Evolutionary conservation across 1,284 basidiomycete species (phyloP).

Genomic region (Sanghuangporus baumii): DNA sequence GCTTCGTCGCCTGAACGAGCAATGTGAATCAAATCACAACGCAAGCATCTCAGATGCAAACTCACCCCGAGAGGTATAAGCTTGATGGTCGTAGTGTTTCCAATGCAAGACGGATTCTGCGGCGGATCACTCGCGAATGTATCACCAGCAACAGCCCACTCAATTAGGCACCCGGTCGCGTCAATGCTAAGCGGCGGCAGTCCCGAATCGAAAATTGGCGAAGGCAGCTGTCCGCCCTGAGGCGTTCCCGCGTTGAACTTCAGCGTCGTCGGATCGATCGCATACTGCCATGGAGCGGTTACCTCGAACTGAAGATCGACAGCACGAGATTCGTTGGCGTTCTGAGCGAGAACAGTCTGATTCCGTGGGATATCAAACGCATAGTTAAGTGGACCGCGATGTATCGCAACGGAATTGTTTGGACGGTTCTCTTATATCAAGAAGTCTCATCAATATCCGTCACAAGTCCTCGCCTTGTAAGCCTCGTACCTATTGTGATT

Average conservation of each 20-base stretch:
- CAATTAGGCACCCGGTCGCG: conserved; percentile 44
- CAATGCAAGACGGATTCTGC: conserved; percentile 39
- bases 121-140: conserved; percentile 48
- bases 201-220: conserved; percentile 50
- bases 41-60: conserved; percentile 9
- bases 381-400: conserved; percentile 52
- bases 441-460: not conserved
- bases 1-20: conserved; percentile 2
- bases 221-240: conserved; percentile 37
- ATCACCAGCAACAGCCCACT: conserved; percentile 43
- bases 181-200: conserved; percentile 46
- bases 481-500: conserved; percentile 39
- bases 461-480: not conserved
- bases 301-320: conserved; percentile 50
- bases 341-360: conserved; percentile 38
- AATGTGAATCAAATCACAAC: not conserved
- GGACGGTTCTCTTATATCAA: conserved; percentile 39
- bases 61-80: conserved; percentile 50
- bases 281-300: conserved; percentile 45
- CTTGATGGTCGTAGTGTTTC: conserved; percentile 38
- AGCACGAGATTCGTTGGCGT: conserved; percentile 42
- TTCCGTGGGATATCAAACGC: conserved; percentile 44
- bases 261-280: conserved; percentile 50
- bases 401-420: conserved; percentile 47
- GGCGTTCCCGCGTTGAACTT: conserved; percentile 37